A percentile compares a stretch with the other conserved stretches of the same genome.
phyloP scores from a whole-genome alignment of 2,329 filamentous ascomycete species.

The Annulohypoxylon truncatum region DNA sequence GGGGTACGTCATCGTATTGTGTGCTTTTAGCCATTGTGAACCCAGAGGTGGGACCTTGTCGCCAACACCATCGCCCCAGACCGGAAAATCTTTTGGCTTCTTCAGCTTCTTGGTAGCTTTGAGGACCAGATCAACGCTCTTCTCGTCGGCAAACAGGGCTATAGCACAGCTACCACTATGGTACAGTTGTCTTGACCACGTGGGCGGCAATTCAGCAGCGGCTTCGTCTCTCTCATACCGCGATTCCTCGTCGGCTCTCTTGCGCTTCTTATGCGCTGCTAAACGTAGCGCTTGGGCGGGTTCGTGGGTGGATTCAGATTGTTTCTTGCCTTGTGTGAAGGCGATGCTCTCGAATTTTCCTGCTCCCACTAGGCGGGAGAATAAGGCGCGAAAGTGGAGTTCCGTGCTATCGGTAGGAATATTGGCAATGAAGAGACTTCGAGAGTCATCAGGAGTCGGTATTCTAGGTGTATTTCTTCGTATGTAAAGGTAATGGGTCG shows the following conservation, averaged over 20 bases:
- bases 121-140: conserved; percentile 79
- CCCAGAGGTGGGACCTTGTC: conserved; percentile 70
- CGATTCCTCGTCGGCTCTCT: conserved; percentile 53
- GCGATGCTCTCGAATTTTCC: conserved; percentile 81
- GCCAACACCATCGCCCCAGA: conserved; percentile 75
- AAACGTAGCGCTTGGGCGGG: conserved; percentile 58
- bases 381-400: conserved; percentile 78
- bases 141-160: conserved; percentile 84
- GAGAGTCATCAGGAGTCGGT: conserved; percentile 76
- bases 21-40: conserved; percentile 67
- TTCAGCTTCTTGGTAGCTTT: conserved; percentile 76
- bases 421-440: conserved; percentile 92
- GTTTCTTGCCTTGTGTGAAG: conserved; percentile 74
- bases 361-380: conserved; percentile 78
- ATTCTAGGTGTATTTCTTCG: conserved; percentile 85
- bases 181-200: conserved; percentile 78
- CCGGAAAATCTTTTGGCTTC: conserved; percentile 69
- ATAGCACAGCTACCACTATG: conserved; percentile 82
- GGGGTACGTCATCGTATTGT: conserved; percentile 79
- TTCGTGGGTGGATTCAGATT: conserved; percentile 54
- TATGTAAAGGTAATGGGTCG: conserved; percentile 87
- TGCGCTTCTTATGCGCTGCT: conserved; percentile 63
- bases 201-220: conserved; percentile 72
- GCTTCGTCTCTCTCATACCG: conserved; percentile 65
- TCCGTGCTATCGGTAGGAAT: conserved; percentile 86